Evolutionary conservation across 2,329 filamentous ascomycete genomes (phyloP).

Genomic region (Alternaria sp.): DNA sequence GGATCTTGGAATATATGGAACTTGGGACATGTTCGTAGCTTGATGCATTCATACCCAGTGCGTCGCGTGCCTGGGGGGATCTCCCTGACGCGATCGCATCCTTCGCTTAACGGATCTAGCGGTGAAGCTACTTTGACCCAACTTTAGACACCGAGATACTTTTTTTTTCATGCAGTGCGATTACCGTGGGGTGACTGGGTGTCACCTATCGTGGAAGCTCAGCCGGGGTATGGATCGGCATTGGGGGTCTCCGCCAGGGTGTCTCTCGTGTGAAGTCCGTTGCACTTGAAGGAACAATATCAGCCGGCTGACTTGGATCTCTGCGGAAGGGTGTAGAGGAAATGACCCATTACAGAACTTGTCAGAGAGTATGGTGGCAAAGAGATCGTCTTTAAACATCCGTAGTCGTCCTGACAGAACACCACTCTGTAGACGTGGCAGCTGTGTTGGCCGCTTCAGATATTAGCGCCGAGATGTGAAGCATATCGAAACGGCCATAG

Average conservation of each 20-base stretch:
- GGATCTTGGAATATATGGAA: not conserved
- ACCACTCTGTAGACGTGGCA: conserved; percentile 31
- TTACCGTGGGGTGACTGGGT: conserved; percentile 8
- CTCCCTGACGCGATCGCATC: conserved; percentile 27
- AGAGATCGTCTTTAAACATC: conserved; percentile 37
- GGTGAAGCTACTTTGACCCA: conserved; percentile 22
- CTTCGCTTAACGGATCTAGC: conserved; percentile 17
- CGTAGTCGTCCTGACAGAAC: conserved; percentile 13
- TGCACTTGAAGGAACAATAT: conserved; percentile 8
- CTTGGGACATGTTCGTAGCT: conserved; percentile 10
- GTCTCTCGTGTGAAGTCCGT: conserved; percentile 9
- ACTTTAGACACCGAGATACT: conserved; percentile 17
- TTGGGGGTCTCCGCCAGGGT: conserved; percentile 21
- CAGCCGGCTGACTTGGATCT: conserved; percentile 1
- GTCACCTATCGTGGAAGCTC: conserved; percentile 10
- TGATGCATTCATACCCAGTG: conserved; percentile 31
- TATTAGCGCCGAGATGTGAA: conserved; percentile 13
- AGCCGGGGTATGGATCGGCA: conserved; percentile 27
- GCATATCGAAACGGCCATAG: conserved; percentile 15
- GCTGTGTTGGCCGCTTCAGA: conserved; percentile 21
- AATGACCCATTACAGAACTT: conserved; percentile 9
- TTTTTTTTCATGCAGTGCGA: conserved; percentile 15
- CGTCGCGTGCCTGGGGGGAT: conserved; percentile 21
- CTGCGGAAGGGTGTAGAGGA: conserved; percentile 10
- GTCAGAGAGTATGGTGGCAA: conserved; percentile 29